Conservation (phyloP, 306 rosid species). For the Cicer cuneatum region DNA sequence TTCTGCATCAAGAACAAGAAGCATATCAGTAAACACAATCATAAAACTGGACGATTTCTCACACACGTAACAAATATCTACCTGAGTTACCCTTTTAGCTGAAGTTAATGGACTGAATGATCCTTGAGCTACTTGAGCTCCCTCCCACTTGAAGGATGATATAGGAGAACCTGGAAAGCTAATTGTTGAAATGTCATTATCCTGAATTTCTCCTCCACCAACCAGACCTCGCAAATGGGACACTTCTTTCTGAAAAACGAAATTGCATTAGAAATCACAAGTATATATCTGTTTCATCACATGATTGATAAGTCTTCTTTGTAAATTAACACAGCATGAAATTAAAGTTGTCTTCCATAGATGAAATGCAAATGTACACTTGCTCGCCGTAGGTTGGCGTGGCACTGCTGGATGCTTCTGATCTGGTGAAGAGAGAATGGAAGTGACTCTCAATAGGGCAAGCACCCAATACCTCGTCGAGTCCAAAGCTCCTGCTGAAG, state of each 20-base stretch:
- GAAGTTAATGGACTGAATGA: slow-evolving; percentile 77
- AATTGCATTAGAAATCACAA: slow-evolving; percentile 11
- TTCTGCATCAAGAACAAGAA: slow-evolving; percentile 54
- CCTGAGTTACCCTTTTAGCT: slow-evolving; percentile 72
- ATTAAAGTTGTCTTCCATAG: neutral
- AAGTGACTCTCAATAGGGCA: no score
- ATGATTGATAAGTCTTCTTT: slow-evolving; percentile 11
- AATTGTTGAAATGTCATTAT: slow-evolving; percentile 58
- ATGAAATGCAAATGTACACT: slow-evolving; percentile 14
- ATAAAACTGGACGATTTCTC: slow-evolving; percentile 28
- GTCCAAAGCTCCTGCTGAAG: no score
- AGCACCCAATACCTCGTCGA: no score
- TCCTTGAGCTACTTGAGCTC: slow-evolving; percentile 78
- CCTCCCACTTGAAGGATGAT: slow-evolving; percentile 89
- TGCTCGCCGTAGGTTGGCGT: neutral
- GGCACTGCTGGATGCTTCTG: no score
- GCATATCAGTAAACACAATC: slow-evolving; percentile 30
- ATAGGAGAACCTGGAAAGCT: slow-evolving; percentile 92
- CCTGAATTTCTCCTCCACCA: slow-evolving; percentile 72
- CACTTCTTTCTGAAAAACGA: slow-evolving; percentile 78
- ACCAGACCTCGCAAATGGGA: slow-evolving; percentile 71
- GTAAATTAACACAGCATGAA: slow-evolving; percentile 23
- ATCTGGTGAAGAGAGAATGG: no score
- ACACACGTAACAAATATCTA: slow-evolving; percentile 40
- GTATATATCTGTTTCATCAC: slow-evolving; percentile 10